Evolutionary conservation across 129 eudicot species (phyloP).

Genomic region (Kitagawia praeruptora): DNA sequence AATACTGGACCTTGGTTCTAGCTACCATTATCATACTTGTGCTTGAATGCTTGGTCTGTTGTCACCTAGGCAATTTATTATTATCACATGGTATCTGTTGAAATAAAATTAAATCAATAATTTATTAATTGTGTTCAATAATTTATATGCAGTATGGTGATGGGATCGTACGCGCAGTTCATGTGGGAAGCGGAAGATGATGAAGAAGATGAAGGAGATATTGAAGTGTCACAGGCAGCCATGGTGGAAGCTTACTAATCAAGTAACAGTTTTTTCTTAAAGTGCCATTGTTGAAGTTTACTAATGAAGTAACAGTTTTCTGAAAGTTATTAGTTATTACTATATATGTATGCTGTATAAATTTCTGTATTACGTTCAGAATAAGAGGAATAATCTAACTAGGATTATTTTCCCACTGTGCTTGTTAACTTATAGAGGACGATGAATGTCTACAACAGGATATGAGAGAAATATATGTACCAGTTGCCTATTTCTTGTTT

Average conservation of each 20-base stretch:
- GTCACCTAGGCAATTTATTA: neutral
- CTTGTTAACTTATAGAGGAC: neutral
- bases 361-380: neutral
- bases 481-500: neutral
- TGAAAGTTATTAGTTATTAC: neutral
- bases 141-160: slow-evolving; percentile 36
- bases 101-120: neutral
- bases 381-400: neutral
- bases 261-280: neutral
- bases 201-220: slow-evolving; percentile 25
- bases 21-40: neutral
- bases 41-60: neutral
- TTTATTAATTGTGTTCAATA: neutral
- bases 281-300: slow-evolving; percentile 36
- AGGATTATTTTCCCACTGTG: neutral
- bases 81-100: neutral
- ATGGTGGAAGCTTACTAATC: slow-evolving; percentile 40
- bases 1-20: neutral
- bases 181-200: slow-evolving; percentile 76
- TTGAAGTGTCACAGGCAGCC: slow-evolving; percentile 20
- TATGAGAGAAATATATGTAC: neutral
- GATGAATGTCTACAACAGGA: neutral
- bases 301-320: slow-evolving; percentile 11
- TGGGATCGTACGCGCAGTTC: slow-evolving; percentile 75
- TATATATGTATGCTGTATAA: neutral